A percentile compares a stretch with the other conserved stretches of the same genome.
Conservation (phyloP, 257 asterid genomes). For the Jasminum sambac region DNA sequence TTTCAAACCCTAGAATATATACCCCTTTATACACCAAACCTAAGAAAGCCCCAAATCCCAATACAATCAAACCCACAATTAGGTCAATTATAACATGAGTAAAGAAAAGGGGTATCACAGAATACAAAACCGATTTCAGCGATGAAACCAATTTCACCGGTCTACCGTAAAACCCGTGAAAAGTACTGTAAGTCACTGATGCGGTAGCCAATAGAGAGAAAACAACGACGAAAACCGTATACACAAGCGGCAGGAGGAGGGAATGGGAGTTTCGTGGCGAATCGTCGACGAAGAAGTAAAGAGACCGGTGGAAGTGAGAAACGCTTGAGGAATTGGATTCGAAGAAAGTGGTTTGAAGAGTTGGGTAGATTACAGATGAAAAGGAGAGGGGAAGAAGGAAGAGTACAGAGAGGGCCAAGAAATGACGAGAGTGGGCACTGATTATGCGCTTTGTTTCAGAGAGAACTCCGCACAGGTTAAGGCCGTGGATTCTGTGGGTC, state of each 20-base stretch:
- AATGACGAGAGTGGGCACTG: constrained; percentile 66
- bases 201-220: constrained; percentile 43
- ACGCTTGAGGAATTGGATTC: constrained; percentile 27
- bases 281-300: background rate
- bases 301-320: constrained; percentile 9
- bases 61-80: constrained; percentile 17
- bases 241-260: constrained; percentile 28
- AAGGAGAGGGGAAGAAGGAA: constrained; percentile 64
- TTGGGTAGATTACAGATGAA: constrained; percentile 52
- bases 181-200: constrained; percentile 56
- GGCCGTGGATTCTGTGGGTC: constrained; percentile 29
- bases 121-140: constrained; percentile 43
- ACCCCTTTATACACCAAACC: constrained; percentile 21
- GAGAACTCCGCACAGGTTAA: constrained; percentile 57
- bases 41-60: constrained; percentile 22
- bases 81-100: constrained; percentile 25
- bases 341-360: constrained; percentile 30
- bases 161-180: constrained; percentile 55
- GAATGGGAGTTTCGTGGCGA: constrained; percentile 12
- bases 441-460: constrained; percentile 60
- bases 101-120: constrained; percentile 40
- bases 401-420: constrained; percentile 58
- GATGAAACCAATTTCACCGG: constrained; percentile 54
- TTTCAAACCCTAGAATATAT: constrained; percentile 37
- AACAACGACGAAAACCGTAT: constrained; percentile 25